Percentiles rank a stretch among this genome's conserved stretches.
phyloP scores from a whole-genome alignment of 2,329 filamentous ascomycete genomes.

The Plenodomus biglobosus region DNA sequence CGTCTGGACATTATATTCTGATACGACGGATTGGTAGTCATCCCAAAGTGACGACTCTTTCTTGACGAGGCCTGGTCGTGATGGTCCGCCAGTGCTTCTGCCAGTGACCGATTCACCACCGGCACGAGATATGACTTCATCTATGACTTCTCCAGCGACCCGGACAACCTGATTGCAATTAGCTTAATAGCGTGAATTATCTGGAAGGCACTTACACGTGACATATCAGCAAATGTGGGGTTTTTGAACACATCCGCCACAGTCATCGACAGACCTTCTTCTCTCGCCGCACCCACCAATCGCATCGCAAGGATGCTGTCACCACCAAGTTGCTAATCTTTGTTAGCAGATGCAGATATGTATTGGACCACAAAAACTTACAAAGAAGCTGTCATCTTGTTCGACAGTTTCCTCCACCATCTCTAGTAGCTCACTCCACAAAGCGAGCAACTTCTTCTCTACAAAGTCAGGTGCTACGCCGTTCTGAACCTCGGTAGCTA shows the following conservation, averaged over 20 bases:
- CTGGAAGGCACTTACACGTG: constrained; percentile 20
- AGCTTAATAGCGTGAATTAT: background rate
- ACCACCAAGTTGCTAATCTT: constrained; percentile 29
- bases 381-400: constrained; percentile 38
- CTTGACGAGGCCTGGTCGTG: constrained; percentile 20
- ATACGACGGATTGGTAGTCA: constrained; percentile 37
- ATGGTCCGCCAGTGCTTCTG: constrained; percentile 18
- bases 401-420: constrained; percentile 40
- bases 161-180: constrained; percentile 33
- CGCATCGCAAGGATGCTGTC: constrained; percentile 42
- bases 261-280: constrained; percentile 38
- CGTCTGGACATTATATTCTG: constrained; percentile 24
- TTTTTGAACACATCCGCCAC: constrained; percentile 42
- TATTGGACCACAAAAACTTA: constrained; percentile 8
- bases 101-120: constrained; percentile 22
- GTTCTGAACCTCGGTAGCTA: constrained; percentile 33
- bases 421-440: constrained; percentile 39
- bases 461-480: constrained; percentile 35
- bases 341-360: constrained; percentile 5
- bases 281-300: constrained; percentile 36
- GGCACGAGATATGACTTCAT: constrained; percentile 39
- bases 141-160: constrained; percentile 39
- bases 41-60: constrained; percentile 29
- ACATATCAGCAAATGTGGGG: constrained; percentile 38
- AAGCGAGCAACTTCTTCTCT: constrained; percentile 35